phyloP scores from a whole-genome alignment of 768 basidiomycete species.

The Kwoniella mangroviensis region DNA sequence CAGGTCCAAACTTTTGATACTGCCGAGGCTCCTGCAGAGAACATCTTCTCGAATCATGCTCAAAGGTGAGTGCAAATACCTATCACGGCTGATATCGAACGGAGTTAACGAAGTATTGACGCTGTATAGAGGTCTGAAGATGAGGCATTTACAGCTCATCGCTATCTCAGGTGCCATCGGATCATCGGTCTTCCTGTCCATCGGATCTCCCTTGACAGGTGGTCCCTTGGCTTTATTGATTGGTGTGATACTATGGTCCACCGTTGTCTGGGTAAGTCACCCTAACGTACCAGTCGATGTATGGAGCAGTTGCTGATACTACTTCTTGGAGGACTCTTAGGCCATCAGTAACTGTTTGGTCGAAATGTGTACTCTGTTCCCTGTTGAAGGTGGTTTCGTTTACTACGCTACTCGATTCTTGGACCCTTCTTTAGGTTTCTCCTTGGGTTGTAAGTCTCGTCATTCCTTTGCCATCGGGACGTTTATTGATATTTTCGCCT shows the following conservation, averaged over 20 bases:
- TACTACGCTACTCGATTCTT: conserved; percentile 23
- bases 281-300: neutral
- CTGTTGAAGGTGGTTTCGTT: conserved; percentile 31
- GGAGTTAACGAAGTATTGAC: neutral
- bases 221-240: conserved; percentile 26
- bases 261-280: conserved; percentile 13
- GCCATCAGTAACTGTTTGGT: conserved; percentile 24
- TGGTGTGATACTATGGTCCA: conserved; percentile 26
- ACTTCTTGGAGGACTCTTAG: neutral
- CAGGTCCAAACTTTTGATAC: conserved; percentile 7
- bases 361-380: conserved; percentile 28
- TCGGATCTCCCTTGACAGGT: conserved; percentile 23
- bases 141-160: conserved; percentile 32
- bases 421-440: conserved; percentile 20
- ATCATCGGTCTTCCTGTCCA: conserved; percentile 21
- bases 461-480: too few species aligned
- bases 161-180: conserved; percentile 32
- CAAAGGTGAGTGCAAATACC: neutral
- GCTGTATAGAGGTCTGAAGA: conserved; percentile 17
- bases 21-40: neutral
- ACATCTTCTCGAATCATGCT: neutral
- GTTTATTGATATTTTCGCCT: too few species aligned
- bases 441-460: conserved; percentile 18
- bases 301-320: neutral
- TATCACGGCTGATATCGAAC: neutral